Conservation (phyloP, 805 yeast genomes). For the Hermanozyma aechmeae region DNA sequence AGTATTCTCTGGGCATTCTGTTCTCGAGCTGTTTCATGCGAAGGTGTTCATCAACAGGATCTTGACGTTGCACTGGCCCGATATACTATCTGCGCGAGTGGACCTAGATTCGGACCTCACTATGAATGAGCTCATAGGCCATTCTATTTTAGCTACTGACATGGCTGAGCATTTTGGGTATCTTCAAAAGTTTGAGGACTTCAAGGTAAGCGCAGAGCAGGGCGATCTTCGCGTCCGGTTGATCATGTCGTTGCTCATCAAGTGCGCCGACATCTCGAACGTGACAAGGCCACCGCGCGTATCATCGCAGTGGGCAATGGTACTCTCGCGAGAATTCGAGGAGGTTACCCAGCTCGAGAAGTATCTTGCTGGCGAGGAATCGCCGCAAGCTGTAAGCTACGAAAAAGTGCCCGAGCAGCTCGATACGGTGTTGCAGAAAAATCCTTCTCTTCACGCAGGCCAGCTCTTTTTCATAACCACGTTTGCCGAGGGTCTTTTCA, state of each 20-base stretch:
- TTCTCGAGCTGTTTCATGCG: slow-evolving; percentile 77
- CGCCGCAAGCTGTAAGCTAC: slow-evolving; percentile 12
- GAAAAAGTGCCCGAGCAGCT: slow-evolving; percentile 29
- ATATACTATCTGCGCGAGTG: slow-evolving; percentile 8
- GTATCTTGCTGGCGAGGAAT: slow-evolving; percentile 6
- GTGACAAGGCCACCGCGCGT: slow-evolving; percentile 73
- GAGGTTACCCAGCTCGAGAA: slow-evolving; percentile 52
- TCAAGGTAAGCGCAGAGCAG: slow-evolving; percentile 13
- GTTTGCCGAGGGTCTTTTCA: slow-evolving; percentile 73
- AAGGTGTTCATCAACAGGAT: slow-evolving; percentile 44
- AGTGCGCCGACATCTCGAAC: slow-evolving; percentile 94
- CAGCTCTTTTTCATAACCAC: slow-evolving; percentile 78
- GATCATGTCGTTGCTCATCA: slow-evolving; percentile 62
- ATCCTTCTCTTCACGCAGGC: slow-evolving; percentile 51
- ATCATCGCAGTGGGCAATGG: slow-evolving; percentile 79
- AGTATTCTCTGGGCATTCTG: slow-evolving; percentile 55
- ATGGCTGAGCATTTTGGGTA: slow-evolving; percentile 84
- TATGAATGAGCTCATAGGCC: slow-evolving; percentile 21
- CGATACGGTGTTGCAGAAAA: slow-evolving; percentile 34
- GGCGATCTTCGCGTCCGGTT: slow-evolving; percentile 24
- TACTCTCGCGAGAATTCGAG: slow-evolving; percentile 67
- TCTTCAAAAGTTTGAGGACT: slow-evolving; percentile 40
- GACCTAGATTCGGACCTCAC: slow-evolving; percentile 29
- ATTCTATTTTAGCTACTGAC: slow-evolving; percentile 56
- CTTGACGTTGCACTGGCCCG: slow-evolving; percentile 28